Evolutionary conservation across 2,329 filamentous ascomycete genomes (phyloP).

Genomic region (Apiospora kogelbergensis): DNA sequence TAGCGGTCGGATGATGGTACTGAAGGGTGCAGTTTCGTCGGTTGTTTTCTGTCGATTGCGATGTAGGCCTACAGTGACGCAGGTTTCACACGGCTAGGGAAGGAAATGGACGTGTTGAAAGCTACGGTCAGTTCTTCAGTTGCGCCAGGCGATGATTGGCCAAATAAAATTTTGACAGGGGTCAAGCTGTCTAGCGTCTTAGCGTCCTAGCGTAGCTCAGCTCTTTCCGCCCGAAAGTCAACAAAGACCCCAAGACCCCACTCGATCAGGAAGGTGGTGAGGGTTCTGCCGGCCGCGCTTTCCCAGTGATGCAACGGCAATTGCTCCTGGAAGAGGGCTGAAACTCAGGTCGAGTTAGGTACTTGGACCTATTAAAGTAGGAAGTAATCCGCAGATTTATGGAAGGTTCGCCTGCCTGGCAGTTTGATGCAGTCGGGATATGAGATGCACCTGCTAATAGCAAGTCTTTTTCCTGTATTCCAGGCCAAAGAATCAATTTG

Average conservation of each 20-base stretch:
- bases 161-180: slow-evolving; percentile 13
- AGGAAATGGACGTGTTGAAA: slow-evolving; percentile 10
- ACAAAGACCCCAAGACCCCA: slow-evolving; percentile 5
- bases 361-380: not conserved
- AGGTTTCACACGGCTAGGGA: not conserved
- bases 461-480: not conserved
- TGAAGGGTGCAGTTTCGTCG: not conserved
- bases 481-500: not conserved
- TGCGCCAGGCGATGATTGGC: slow-evolving; percentile 9
- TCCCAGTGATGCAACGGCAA: not conserved
- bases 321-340: not conserved
- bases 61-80: not conserved
- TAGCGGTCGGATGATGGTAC: not conserved
- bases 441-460: not conserved
- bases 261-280: not conserved
- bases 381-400: not conserved
- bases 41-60: not conserved
- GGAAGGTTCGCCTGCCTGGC: slow-evolving; percentile 2
- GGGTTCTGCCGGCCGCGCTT: slow-evolving; percentile 11
- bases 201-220: too few relatives aligned
- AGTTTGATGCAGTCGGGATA: not conserved
- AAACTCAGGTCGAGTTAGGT: not conserved
- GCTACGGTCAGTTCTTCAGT: slow-evolving; percentile 4
- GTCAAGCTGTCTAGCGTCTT: slow-evolving; percentile 5
- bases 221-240: slow-evolving; percentile 8